These are phyloP conservation scores for Rhodotorula diobovata DNA, from an alignment of 768 basidiomycete species.

Conservation along the genomic window DNA sequence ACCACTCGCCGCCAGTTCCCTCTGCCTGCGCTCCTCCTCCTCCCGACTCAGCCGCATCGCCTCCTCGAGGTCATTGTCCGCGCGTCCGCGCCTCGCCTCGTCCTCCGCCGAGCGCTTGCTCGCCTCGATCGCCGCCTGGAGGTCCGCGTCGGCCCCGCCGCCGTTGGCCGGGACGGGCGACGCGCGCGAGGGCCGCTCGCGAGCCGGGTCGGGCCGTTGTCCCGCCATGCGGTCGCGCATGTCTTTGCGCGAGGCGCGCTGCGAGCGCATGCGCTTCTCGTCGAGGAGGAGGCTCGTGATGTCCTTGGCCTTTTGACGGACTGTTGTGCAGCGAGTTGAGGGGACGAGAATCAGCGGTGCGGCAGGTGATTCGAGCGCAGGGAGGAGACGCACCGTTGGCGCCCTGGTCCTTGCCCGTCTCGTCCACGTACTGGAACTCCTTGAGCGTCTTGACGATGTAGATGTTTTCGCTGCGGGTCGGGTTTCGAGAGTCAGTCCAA, in stretches of 20 bases:
- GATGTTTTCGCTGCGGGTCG: slow-evolving; percentile 67
- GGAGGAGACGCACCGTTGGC: slow-evolving; percentile 60
- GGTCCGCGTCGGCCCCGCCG: slow-evolving; percentile 69
- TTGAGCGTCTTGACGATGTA: slow-evolving; percentile 98
- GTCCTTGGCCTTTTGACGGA: slow-evolving; percentile 94
- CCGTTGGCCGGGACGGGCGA: slow-evolving; percentile 13
- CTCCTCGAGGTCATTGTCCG: slow-evolving; percentile 71
- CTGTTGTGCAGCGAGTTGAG: slow-evolving; percentile 47
- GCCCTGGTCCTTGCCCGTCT: slow-evolving; percentile 92
- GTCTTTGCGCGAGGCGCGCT: slow-evolving; percentile 71
- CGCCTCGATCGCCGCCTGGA: slow-evolving; percentile 80
- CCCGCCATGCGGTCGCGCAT: slow-evolving; percentile 89
- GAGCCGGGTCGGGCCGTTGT: slow-evolving; percentile 46
- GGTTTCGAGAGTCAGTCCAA: not conserved
- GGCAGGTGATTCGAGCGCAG: not conserved
- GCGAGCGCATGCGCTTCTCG: slow-evolving; percentile 74
- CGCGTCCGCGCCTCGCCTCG: slow-evolving; percentile 54
- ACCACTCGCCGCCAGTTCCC: slow-evolving; percentile 68
- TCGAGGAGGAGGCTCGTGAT: slow-evolving; percentile 91
- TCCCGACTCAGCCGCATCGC: slow-evolving; percentile 84
- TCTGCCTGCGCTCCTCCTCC: slow-evolving; percentile 73
- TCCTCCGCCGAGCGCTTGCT: slow-evolving; percentile 75
- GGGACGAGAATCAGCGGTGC: not conserved
- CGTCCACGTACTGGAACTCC: slow-evolving; percentile 95
- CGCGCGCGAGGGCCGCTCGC: slow-evolving; percentile 25